Evolutionary conservation across 23 red algal species (phyloP).

Genomic region (Gracilaria gracilis): DNA sequence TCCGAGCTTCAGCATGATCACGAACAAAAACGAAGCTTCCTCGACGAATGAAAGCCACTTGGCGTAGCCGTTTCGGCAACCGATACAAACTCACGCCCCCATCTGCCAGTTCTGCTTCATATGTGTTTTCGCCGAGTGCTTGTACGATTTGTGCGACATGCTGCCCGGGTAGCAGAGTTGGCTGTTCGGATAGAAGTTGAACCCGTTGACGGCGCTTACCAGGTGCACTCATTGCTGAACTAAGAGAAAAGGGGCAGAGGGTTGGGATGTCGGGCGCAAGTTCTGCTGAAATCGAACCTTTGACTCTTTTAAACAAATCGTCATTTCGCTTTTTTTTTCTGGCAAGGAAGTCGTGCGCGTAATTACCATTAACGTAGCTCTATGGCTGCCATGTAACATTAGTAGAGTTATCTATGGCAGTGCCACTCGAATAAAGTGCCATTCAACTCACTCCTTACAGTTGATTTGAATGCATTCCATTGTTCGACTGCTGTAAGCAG

Average conservation of each 20-base stretch:
- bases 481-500: too few relatives aligned
- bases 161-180: slow-evolving; percentile 36
- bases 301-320: too few relatives aligned
- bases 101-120: slow-evolving; percentile 22
- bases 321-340: too few relatives aligned
- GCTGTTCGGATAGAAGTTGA: slow-evolving; percentile 42
- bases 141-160: slow-evolving; percentile 35
- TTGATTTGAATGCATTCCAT: too few relatives aligned
- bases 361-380: too few relatives aligned
- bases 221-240: background rate
- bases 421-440: too few relatives aligned
- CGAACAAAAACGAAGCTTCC: slow-evolving; percentile 65
- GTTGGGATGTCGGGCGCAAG: too few relatives aligned
- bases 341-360: too few relatives aligned
- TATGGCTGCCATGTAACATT: too few relatives aligned
- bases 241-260: background rate
- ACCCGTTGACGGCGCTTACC: slow-evolving; percentile 33
- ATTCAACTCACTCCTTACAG: too few relatives aligned
- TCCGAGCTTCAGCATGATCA: slow-evolving; percentile 18
- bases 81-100: slow-evolving; percentile 12
- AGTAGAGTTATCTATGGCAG: too few relatives aligned
- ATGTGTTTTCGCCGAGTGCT: slow-evolving; percentile 54
- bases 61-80: slow-evolving; percentile 60
- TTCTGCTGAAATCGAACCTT: too few relatives aligned
- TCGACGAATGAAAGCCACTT: slow-evolving; percentile 50